phyloP scores from a whole-genome alignment of 495 filamentous ascomycete genomes.

The Terfezia claveryi region DNA sequence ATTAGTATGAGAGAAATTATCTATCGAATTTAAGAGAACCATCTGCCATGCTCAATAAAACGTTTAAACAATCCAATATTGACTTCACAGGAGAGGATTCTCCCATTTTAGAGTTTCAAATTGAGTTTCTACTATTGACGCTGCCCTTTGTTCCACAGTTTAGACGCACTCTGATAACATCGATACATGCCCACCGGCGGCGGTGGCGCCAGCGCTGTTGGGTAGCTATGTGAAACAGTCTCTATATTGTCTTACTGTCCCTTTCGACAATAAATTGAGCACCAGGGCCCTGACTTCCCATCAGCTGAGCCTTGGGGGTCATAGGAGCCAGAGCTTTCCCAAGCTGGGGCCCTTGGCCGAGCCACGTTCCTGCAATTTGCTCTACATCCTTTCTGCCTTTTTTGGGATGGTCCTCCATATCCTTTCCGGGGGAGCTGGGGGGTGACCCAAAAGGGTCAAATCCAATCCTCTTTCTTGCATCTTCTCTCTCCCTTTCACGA shows the following conservation, averaged over 20 bases:
- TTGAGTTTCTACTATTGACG: too few species aligned
- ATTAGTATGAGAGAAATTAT: too few species aligned
- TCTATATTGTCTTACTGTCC: not conserved
- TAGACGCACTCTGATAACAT: too few species aligned
- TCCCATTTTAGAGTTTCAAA: too few species aligned
- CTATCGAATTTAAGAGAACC: too few species aligned
- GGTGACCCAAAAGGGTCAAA: conserved; percentile 46
- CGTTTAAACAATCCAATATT: too few species aligned
- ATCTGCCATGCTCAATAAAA: too few species aligned
- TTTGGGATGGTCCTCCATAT: not conserved
- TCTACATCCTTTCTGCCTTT: not conserved
- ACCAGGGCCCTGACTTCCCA: not conserved
- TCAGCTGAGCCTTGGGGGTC: not conserved
- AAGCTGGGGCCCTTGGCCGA: not conserved
- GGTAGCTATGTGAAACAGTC: not conserved
- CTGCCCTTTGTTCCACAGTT: too few species aligned
- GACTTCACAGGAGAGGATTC: too few species aligned
- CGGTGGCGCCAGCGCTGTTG: not conserved
- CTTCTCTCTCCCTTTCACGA: conserved; percentile 43
- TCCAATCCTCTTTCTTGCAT: conserved; percentile 57
- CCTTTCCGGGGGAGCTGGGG: not conserved
- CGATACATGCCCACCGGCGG: not conserved
- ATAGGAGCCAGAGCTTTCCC: not conserved
- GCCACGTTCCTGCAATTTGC: not conserved
- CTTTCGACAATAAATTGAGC: not conserved